Conservation (phyloP, 176 grass and related monocot genomes). For the Eleusine indica region DNA sequence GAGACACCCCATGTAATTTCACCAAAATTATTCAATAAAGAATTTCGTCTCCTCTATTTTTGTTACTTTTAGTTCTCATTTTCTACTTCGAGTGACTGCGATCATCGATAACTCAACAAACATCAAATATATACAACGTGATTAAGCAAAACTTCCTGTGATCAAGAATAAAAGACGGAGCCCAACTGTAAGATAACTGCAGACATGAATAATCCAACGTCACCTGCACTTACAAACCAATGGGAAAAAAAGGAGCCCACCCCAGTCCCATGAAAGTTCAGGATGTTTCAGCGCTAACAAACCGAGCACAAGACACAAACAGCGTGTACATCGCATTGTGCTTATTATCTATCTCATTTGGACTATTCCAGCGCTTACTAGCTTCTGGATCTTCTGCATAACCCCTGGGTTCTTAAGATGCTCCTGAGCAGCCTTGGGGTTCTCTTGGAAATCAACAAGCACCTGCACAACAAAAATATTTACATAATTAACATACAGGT, state of each 20-base stretch:
- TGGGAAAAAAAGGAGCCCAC: background rate
- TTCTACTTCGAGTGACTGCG: too few species aligned
- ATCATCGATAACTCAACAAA: too few species aligned
- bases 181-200: background rate
- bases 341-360: conserved; percentile 76
- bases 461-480: conserved; percentile 50
- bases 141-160: background rate
- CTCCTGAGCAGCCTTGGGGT: conserved; percentile 75
- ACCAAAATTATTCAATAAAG: too few species aligned
- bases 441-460: conserved; percentile 94
- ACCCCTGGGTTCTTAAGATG: conserved; percentile 90
- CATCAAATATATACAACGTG: background rate
- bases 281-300: background rate
- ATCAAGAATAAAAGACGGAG: background rate
- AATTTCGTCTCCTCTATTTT: too few species aligned
- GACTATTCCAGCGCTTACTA: conserved; percentile 86
- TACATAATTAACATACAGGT: background rate
- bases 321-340: background rate
- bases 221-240: conserved; percentile 46
- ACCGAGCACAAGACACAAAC: conserved; percentile 33
- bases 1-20: too few species aligned
- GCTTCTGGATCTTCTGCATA: conserved; percentile 94
- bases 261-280: conserved; percentile 8
- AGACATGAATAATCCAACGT: conserved; percentile 34
- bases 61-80: too few species aligned